Evolutionary conservation across 768 basidiomycete species (phyloP).

Genomic region (Porpolomopsis calyptriformis): DNA sequence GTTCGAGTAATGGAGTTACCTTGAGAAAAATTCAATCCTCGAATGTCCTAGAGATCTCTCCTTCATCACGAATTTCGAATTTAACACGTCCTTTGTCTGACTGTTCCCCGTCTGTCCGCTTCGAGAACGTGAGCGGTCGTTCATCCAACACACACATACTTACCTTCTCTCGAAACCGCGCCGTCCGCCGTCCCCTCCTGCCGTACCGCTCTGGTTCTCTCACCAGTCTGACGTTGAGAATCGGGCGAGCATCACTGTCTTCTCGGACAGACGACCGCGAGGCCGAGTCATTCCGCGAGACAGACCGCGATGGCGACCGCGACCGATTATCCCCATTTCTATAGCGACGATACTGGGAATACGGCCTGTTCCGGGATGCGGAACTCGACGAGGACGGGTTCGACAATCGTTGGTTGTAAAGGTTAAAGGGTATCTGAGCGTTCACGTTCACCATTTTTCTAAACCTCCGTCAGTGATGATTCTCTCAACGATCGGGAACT

Average conservation of each 20-base stretch:
- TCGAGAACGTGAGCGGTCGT: constrained; percentile 6
- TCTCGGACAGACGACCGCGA: constrained; percentile 4
- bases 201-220: not conserved
- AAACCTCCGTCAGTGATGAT: constrained; percentile 3
- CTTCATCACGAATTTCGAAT: constrained; percentile 16
- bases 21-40: constrained; percentile 15
- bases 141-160: constrained; percentile 1
- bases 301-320: constrained; percentile 9
- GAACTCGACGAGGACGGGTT: constrained; percentile 18
- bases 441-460: constrained; percentile 68
- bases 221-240: constrained; percentile 2
- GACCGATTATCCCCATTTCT: constrained; percentile 9
- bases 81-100: constrained; percentile 7
- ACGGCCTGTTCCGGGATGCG: constrained; percentile 20
- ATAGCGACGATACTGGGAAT: constrained; percentile 12
- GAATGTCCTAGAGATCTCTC: constrained; percentile 22
- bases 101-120: constrained; percentile 4
- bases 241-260: not conserved
- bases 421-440: constrained; percentile 50
- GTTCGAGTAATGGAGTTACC: not conserved
- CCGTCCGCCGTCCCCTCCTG: not conserved
- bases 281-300: constrained; percentile 6
- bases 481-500: constrained; percentile 13
- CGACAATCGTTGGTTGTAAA: constrained; percentile 30
- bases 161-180: too few species aligned